Evolutionary conservation across 352 stramenopile genomes (phyloP), one percentile per base, ranked within the genome.

Genomic region (Pythium chondricola): DNA sequence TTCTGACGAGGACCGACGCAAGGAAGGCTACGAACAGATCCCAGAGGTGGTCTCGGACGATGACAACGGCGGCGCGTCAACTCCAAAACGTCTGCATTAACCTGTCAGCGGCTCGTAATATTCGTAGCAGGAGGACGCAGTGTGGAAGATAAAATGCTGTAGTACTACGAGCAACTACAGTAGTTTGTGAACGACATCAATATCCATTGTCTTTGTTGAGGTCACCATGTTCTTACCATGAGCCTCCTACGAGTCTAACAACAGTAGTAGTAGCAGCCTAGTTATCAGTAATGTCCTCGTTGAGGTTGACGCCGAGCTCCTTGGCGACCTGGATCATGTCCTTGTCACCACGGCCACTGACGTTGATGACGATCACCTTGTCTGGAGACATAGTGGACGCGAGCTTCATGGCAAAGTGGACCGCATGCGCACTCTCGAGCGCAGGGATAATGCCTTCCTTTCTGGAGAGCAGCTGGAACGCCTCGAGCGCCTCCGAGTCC

Each of bases 381-480:
- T 84, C 90, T 24, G 80, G 62, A 20, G 74, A 61, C 41, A 98
- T 61, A 35, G 81, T 83, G 57, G 89, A 88, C 9, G 95, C 93
- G 18, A 98, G 71, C 67, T 98, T 72, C 22, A 98, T 77, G 27
- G 85, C 94, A 56, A 94, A 93, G 67, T 97, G 90, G 45, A 99
- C 81, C 7, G 96, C 96, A 65, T 99, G 96, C 42, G 92, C 88
- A 20, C 89, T 97, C 61, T 99, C 96, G 2, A 99, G 75, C 4
- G 96, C 96, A 13, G 95, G 92, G 58, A 99, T 99, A 70, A 99
- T 98, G 22, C 96, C 96, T 74, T 99, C 96, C 20, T 96, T 88
- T 51, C 89, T 61, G 37, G 88, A 98, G 48, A 98, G 78, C 49
- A 97, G 69, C 69, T 98, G 91, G 55, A 99, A 98, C 16, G 86